Percentiles rank a stretch among this genome's conserved stretches.
These are phyloP conservation scores for Pythium apleroticum DNA, from an alignment of 352 stramenopile genomes.

Conservation along the genomic window DNA sequence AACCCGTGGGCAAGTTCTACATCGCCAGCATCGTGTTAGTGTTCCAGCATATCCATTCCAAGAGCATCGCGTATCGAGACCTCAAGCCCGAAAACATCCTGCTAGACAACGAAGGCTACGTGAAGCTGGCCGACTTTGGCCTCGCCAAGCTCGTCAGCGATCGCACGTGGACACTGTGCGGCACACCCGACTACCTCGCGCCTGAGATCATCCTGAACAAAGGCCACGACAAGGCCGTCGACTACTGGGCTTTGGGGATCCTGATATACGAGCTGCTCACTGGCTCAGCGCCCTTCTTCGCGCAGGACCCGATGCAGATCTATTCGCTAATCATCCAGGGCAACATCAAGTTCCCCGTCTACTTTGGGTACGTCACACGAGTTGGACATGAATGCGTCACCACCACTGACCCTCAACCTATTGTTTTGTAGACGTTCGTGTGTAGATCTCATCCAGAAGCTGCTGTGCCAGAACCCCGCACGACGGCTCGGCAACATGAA, in stretches of 20 bases:
- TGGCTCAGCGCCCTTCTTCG: constrained; percentile 86
- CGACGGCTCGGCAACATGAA: constrained; percentile 81
- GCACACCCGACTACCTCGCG: constrained; percentile 91
- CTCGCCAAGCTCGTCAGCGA: constrained; percentile 89
- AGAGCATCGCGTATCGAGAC: constrained; percentile 90
- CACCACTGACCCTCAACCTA: too few relatives aligned
- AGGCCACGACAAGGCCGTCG: constrained; percentile 88
- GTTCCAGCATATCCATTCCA: constrained; percentile 90
- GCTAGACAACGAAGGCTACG: constrained; percentile 80
- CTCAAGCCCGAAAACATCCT: constrained; percentile 91
- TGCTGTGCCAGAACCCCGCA: constrained; percentile 80
- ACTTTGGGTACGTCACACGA: constrained; percentile 67
- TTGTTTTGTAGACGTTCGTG: constrained; percentile 45
- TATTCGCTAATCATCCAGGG: constrained; percentile 91
- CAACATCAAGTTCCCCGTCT: constrained; percentile 81
- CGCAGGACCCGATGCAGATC: constrained; percentile 90
- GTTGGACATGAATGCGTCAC: too few relatives aligned
- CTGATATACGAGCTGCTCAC: constrained; percentile 91
- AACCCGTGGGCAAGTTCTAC: constrained; percentile 83
- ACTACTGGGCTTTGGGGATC: constrained; percentile 91
- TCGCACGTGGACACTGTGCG: constrained; percentile 89
- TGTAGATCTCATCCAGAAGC: constrained; percentile 87
- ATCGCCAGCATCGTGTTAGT: constrained; percentile 88
- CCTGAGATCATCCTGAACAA: constrained; percentile 93
- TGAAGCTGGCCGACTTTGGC: constrained; percentile 92